phyloP scores from a whole-genome alignment of 2,329 filamentous ascomycete species.

The Fusarium sp. region DNA sequence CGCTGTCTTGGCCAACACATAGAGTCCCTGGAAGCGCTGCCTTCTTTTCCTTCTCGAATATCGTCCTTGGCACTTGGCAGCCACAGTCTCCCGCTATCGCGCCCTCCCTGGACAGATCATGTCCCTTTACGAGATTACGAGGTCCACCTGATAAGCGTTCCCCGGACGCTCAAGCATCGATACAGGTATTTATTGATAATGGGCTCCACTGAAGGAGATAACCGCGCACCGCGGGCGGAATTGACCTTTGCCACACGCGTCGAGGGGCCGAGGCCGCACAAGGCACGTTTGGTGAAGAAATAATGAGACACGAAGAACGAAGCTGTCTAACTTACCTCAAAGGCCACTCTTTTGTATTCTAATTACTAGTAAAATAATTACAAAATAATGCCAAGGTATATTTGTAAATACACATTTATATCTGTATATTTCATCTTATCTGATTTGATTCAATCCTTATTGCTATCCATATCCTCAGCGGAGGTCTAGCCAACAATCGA shows the following conservation, averaged over 20 bases:
- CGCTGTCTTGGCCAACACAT: not conserved
- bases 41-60: not conserved
- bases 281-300: not conserved
- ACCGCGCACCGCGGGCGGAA: constrained; percentile 33
- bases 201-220: constrained; percentile 30
- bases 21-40: not conserved
- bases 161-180: not conserved
- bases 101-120: not conserved
- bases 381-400: not conserved
- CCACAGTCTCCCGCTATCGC: not conserved
- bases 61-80: not conserved
- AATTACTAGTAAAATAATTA: not conserved
- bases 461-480: not conserved
- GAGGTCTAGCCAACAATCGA: not conserved
- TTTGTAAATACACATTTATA: not conserved
- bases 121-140: not conserved
- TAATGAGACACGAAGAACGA: not conserved
- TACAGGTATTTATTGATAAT: constrained; percentile 29
- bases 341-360: not conserved
- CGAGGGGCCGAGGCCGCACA: constrained; percentile 3
- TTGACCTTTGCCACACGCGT: constrained; percentile 17
- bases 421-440: not conserved
- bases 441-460: not conserved
- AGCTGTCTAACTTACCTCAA: not conserved
- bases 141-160: constrained; percentile 2